These are phyloP conservation scores for Flaveria trinervia DNA, from an alignment of 129 eudicot species.

Conservation along the genomic window DNA sequence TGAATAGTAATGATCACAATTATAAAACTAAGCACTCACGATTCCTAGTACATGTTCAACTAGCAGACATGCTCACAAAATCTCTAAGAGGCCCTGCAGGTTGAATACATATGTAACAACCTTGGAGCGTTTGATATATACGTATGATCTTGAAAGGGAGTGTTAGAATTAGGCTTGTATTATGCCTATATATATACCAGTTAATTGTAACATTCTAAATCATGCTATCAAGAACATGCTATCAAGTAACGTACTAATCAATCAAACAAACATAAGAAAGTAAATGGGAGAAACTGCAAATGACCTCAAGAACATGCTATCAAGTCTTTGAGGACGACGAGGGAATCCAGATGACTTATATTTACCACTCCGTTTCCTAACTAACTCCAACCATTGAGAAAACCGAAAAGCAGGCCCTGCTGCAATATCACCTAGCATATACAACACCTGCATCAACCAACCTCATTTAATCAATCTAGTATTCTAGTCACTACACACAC, in stretches of 20 bases:
- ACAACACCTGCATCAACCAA: slow-evolving; percentile 64
- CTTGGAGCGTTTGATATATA: neutral
- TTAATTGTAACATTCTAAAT: neutral
- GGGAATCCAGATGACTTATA: slow-evolving; percentile 79
- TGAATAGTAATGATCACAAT: slow-evolving; percentile 37
- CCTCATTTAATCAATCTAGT: slow-evolving; percentile 18
- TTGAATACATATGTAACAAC: neutral
- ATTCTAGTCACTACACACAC: neutral
- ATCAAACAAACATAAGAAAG: neutral
- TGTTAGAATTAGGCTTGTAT: neutral
- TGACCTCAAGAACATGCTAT: slow-evolving; percentile 68
- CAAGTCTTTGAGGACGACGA: slow-evolving; percentile 51
- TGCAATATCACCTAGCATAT: slow-evolving; percentile 89
- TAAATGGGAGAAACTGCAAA: neutral
- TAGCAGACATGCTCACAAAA: neutral
- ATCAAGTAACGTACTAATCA: neutral
- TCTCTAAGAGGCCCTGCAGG: neutral
- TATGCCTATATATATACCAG: neutral
- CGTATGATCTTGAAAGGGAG: neutral
- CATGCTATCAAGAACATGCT: neutral
- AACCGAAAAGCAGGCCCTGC: slow-evolving; percentile 80
- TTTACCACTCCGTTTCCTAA: slow-evolving; percentile 75
- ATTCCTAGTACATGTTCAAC: slow-evolving; percentile 9
- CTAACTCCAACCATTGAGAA: slow-evolving; percentile 89
- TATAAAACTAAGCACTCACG: slow-evolving; percentile 3